Evolutionary conservation across 352 stramenopile genomes (phyloP).

Genomic region (Phytophthora macrochlamydospora): DNA sequence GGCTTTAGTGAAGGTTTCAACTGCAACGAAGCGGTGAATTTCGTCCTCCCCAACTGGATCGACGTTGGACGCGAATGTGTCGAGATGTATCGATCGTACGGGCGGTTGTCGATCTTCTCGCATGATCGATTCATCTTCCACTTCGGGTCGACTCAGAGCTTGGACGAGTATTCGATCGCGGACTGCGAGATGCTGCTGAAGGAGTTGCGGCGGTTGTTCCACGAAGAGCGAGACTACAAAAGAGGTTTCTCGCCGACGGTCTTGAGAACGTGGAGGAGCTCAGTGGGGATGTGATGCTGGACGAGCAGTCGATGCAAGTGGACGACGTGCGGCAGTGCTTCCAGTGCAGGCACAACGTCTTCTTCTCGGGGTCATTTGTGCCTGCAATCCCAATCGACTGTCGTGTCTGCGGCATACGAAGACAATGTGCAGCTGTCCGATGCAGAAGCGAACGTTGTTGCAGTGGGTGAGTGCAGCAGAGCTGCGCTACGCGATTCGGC

Average conservation of each 20-base stretch:
- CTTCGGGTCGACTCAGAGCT: constrained; percentile 66
- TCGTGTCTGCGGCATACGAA: constrained; percentile 71
- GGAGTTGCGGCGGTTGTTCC: constrained; percentile 69
- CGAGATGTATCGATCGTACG: constrained; percentile 70
- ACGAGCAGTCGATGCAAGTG: constrained; percentile 73
- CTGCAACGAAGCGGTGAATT: constrained; percentile 91
- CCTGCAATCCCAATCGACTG: constrained; percentile 59
- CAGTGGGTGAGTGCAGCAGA: constrained; percentile 71
- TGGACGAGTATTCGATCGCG: constrained; percentile 60
- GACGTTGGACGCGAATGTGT: constrained; percentile 75
- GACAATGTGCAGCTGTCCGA: constrained; percentile 66
- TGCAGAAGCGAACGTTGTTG: constrained; percentile 59
- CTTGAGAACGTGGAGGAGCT: constrained; percentile 64
- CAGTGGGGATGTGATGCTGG: constrained; percentile 68
- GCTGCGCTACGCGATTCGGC: constrained; percentile 71
- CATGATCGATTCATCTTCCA: constrained; percentile 86
- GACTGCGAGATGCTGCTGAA: constrained; percentile 74
- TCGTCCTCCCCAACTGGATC: constrained; percentile 86
- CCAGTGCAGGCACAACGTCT: constrained; percentile 76
- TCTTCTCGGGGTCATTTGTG: constrained; percentile 81
- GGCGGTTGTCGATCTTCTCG: constrained; percentile 76
- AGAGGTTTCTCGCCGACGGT: constrained; percentile 43
- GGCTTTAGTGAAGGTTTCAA: constrained; percentile 97
- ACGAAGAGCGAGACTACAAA: constrained; percentile 74
- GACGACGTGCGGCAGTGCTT: constrained; percentile 79